Evolutionary conservation across 2,329 filamentous ascomycete genomes (phyloP), one percentile per base, ranked within the genome.

Genomic region (Ascocoryne sarcoides): DNA sequence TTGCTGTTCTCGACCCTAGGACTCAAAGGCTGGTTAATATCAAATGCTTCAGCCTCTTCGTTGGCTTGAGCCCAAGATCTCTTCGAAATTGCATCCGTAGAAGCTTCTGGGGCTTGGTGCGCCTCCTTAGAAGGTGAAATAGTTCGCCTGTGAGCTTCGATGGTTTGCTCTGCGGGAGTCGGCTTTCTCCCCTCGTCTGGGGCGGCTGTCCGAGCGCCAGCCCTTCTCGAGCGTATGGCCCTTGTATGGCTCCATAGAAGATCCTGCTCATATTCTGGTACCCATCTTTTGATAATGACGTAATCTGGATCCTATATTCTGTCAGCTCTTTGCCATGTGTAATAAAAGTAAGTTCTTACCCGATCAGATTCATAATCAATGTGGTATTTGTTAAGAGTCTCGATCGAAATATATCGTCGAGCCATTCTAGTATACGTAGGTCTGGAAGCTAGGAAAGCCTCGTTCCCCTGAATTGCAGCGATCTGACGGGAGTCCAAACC

Each of bases 391-490:
- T 67, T 61, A 39, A 81, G 56, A 4, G 76, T 79, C 61, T 80
- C 76, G 36, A 79, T 64, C 0, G 75, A 79, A 18, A 81, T 59
- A 53, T 80, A 69, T 40, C 66, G 66, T 16, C 76, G 68, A 2
- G 74, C 64, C 74, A 81, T 79, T 48, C 75, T 69, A n/a, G 76
- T 81, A 52, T 79, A 79, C 0, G 73, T 77, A 0, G 74, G 69
- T 3, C 69, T 64, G 9, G 58, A 29, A 36, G 44, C 33, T 46
- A 65, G 60, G 16, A 59, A 53, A n/a, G 65, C 54, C 53, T 69
- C 71, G 54, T 75, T 66, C 52, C 73, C 74, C 48, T 73, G 69
- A 45, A 80, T 72, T 16, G 73, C 73, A 36, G 66, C 62, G 47
- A 80, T 78, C 45, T 70, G 67, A 48, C 70, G 68, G 49, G 76